Evolutionary conservation across 257 asterid species (phyloP).

Genomic region (Marsdenia floribunda): DNA sequence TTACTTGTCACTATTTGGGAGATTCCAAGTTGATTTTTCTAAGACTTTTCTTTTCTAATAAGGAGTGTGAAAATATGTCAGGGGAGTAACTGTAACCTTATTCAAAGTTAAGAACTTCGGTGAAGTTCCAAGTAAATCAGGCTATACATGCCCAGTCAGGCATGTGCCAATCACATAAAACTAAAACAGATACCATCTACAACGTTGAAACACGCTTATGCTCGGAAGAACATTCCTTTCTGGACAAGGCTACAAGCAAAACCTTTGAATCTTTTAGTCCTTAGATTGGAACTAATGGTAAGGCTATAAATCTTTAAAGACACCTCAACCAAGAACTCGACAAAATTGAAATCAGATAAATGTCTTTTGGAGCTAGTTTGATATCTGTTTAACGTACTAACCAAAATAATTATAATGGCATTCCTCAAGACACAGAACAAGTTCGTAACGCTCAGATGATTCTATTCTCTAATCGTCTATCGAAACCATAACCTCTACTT

Average conservation of each 20-base stretch:
- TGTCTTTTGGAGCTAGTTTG: not conserved
- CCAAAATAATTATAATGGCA: not conserved
- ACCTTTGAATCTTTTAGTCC: not conserved
- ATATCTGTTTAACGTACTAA: not conserved
- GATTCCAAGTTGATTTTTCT: not conserved
- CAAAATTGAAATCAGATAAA: not conserved
- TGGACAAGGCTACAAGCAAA: not conserved
- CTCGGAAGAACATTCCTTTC: not conserved
- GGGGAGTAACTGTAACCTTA: not conserved
- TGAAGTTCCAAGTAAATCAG: not conserved
- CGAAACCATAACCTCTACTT: not conserved
- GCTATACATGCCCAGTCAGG: not conserved
- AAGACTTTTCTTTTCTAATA: too few relatives aligned
- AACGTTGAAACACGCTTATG: not conserved
- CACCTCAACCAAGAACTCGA: not conserved
- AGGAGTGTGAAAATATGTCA: too few relatives aligned
- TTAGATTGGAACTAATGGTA: not conserved
- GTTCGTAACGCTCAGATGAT: not conserved
- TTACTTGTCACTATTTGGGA: too few relatives aligned
- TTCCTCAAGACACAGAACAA: not conserved
- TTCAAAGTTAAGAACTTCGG: not conserved
- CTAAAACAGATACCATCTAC: not conserved
- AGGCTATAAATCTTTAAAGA: not conserved
- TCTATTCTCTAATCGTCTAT: not conserved
- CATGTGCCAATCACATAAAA: not conserved